Base-by-base conservation (phyloP, 805 yeast species). In the Candida ficus region DNA sequence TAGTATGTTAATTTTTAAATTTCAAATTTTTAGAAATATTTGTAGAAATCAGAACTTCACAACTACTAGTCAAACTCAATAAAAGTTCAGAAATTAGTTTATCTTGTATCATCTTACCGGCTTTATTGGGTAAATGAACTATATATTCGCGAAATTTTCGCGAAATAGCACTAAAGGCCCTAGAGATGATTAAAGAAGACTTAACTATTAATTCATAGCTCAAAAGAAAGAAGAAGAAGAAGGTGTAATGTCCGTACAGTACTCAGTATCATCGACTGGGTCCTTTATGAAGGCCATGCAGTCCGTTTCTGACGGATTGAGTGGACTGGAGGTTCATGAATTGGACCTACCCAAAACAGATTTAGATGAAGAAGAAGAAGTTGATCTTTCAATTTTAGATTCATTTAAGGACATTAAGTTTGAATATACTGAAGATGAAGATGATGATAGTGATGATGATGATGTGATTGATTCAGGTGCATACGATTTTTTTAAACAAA, bases 261-360 rank as follows among this genome's bases (percentile, higher is more conserved):
- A 76, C 47, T 71, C 74, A 35, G 83, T 71, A 8, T 66, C 74
- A 12, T 82, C 90, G 1, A 82, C 90, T 9, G 74, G 76, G 60
- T 83, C 93, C 18, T 84, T 76, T 60, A 76, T 84, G 83, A 75
- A 75, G 56, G 91, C 93, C 16, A 82, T 84, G 88, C 75, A 72
- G 57, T 73, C 78, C 2, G 76, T 84, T 81, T 65, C 75, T n/a
- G 76, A 73, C 6, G 58, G 70, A 1, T 55, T 79, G 42, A 56
- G 60, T 3, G 44, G 31, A 5, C 18, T 54, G 1, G 50, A 75
- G 13, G 51, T 58, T 2, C 33, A 35, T 16, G 48, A 45, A 16
- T 33, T 50, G 17, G 67, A 64, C 25, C 35, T 54, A 8, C 75
- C 77, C 1, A 61, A 51, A 27, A 56, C 68, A 17, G 73, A 70